Base-by-base conservation (phyloP, 1,139 yeast genomes). In the Pneumocystis murina region DNA sequence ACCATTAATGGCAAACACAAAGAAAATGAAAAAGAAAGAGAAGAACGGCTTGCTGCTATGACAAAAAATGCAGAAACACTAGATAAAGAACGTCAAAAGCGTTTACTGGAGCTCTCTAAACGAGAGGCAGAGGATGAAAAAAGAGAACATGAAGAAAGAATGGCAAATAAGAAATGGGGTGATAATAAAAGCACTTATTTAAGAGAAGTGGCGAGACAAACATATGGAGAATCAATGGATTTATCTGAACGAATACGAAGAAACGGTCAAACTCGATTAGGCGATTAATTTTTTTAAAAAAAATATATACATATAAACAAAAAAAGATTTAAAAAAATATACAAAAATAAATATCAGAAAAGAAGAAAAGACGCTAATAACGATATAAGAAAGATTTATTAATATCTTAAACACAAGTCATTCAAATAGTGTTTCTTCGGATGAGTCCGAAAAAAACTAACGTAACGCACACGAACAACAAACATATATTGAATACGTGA, bases 401-500 rank as follows among this genome's bases (percentile, higher is more conserved):
- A 7, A 7, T 33, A 5, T 33, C 35, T 33, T 33, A 33, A 33
- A 7, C 35, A 33, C 35, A 33, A 33, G 7, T 7, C 8, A 33
- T 33, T 33, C 35, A 33, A 33, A 3, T 33, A 5, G 35, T 33
- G 35, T 33, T 33, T 5, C 8, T 33, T 33, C 35, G 35, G 35
- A 33, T 33, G 8, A 5, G 8, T 7, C 35, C 35, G 7, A n/a
- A 12, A 35, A 20, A n/a, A 12, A 3, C 17, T 14, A 12, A 12
- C 38, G 12, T 43, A 61, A 10, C 36, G 6, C n/a, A n/a, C 61
- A 16, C 17, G 12, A 12, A 14, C 3, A 33, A 28, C 5, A 10
- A 8, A 30, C 20, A 61, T 59, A 17, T 35, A 30, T 8, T 14
- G 17, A 74, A 83, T 33, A 5, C 30, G 33, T n/a, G 2, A 48